These are phyloP conservation scores for Akanthomyces uredinophilus DNA, from an alignment of 2,329 filamentous ascomycete genomes.

Conservation along the genomic window DNA sequence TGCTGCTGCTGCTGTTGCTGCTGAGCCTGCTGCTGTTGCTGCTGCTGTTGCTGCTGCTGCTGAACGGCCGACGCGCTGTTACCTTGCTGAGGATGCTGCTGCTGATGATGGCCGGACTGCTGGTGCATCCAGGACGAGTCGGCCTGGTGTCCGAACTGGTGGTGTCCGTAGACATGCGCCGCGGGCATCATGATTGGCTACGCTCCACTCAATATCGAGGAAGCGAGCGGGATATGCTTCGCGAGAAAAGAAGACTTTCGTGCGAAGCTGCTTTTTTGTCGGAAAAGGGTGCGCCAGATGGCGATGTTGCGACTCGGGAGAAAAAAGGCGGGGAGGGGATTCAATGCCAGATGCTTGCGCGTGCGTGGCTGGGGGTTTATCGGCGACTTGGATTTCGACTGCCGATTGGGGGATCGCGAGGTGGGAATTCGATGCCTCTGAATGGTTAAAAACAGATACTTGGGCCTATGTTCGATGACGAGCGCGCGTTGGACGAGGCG, in stretches of 20 bases:
- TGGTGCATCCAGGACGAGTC: slow-evolving; percentile 65
- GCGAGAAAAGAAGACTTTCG: neutral
- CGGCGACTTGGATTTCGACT: no score
- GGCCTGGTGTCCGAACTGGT: slow-evolving; percentile 58
- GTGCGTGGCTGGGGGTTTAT: neutral
- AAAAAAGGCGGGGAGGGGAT: neutral
- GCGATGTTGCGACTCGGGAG: neutral
- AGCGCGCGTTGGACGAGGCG: neutral
- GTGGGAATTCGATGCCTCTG: no score
- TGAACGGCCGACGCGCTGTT: slow-evolving; percentile 49
- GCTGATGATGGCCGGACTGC: slow-evolving; percentile 54
- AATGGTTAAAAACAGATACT: neutral
- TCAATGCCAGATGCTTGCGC: neutral
- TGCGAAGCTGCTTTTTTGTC: neutral
- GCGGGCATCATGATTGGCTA: slow-evolving; percentile 51
- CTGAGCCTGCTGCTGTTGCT: slow-evolving; percentile 23
- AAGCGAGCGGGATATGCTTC: neutral
- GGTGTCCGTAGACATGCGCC: slow-evolving; percentile 62
- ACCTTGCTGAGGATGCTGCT: slow-evolving; percentile 45
- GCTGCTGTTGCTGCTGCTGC: slow-evolving; percentile 47
- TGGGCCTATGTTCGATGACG: neutral
- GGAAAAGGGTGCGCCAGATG: neutral
- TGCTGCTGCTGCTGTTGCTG: slow-evolving; percentile 39
- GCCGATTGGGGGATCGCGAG: no score
- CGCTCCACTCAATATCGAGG: neutral